phyloP scores from a whole-genome alignment of 2,329 filamentous ascomycete genomes.

The Penicillium sclerotigenum region DNA sequence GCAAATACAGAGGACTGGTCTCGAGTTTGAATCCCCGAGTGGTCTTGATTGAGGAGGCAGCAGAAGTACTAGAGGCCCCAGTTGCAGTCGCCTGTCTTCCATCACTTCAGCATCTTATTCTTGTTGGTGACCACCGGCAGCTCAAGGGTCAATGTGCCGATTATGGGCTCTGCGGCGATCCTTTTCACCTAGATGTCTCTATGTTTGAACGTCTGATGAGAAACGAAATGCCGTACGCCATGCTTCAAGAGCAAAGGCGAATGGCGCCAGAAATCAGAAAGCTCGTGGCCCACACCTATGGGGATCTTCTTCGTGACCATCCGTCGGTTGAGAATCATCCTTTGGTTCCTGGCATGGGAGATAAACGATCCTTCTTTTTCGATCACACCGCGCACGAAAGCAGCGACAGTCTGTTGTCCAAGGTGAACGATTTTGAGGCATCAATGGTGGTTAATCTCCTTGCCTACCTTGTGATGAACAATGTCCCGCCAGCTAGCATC shows the following conservation, averaged over 20 bases:
- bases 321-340: slow-evolving; percentile 53
- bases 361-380: slow-evolving; percentile 60
- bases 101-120: slow-evolving; percentile 61
- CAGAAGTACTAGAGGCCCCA: slow-evolving; percentile 63
- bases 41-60: slow-evolving; percentile 75
- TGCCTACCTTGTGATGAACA: slow-evolving; percentile 68
- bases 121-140: slow-evolving; percentile 79
- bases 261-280: slow-evolving; percentile 68
- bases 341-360: slow-evolving; percentile 61
- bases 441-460: slow-evolving; percentile 72
- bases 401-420: slow-evolving; percentile 62
- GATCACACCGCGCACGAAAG: slow-evolving; percentile 64
- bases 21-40: slow-evolving; percentile 63
- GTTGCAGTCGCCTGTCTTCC: slow-evolving; percentile 60
- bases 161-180: slow-evolving; percentile 55
- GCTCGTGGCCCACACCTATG: slow-evolving; percentile 61
- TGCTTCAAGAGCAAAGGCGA: slow-evolving; percentile 65
- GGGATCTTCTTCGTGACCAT: slow-evolving; percentile 55
- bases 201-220: slow-evolving; percentile 76
- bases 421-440: slow-evolving; percentile 68
- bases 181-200: slow-evolving; percentile 68
- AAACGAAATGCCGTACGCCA: slow-evolving; percentile 61
- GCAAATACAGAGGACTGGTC: slow-evolving; percentile 73
- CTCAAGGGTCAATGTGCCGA: slow-evolving; percentile 66
- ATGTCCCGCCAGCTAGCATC: slow-evolving; percentile 58